A percentile compares a stretch with the other conserved stretches of the same genome.
phyloP scores from a whole-genome alignment of 441 rosid genomes.

The Croton laevigatus region DNA sequence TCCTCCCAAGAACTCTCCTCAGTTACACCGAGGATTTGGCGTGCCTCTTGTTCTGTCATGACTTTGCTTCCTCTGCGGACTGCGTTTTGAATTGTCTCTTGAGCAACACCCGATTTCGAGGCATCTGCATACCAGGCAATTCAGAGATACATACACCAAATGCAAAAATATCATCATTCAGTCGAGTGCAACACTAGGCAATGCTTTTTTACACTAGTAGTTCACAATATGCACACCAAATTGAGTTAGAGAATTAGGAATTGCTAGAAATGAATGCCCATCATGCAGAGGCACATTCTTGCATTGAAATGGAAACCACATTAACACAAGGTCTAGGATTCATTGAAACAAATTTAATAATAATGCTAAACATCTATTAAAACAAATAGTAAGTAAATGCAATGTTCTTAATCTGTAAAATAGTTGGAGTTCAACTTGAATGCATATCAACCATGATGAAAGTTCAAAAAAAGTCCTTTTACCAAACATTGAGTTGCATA shows the following conservation, averaged over 20 bases:
- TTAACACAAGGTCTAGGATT: not conserved
- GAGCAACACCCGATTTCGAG: slow-evolving; percentile 74
- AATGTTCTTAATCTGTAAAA: no score
- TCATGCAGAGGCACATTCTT: not conserved
- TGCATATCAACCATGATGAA: no score
- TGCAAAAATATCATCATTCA: not conserved
- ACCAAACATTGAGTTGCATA: no score
- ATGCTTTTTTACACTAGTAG: not conserved
- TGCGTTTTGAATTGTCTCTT: slow-evolving; percentile 70
- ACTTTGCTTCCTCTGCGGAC: slow-evolving; percentile 61
- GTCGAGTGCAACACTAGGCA: not conserved
- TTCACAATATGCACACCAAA: not conserved
- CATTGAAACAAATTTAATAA: not conserved
- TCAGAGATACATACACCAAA: not conserved
- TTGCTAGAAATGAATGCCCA: not conserved
- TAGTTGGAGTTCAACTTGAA: no score
- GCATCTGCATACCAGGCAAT: slow-evolving; percentile 51
- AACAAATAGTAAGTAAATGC: no score
- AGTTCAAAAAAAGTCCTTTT: no score
- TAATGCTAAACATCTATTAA: not conserved
- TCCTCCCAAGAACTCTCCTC: slow-evolving; percentile 81
- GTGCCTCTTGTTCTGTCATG: slow-evolving; percentile 80
- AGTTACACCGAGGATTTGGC: slow-evolving; percentile 81
- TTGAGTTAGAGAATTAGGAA: not conserved
- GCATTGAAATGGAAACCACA: not conserved